These are phyloP conservation scores for Cladobotryum protrusum DNA, from an alignment of 2,329 filamentous ascomycete genomes.

Conservation along the genomic window DNA sequence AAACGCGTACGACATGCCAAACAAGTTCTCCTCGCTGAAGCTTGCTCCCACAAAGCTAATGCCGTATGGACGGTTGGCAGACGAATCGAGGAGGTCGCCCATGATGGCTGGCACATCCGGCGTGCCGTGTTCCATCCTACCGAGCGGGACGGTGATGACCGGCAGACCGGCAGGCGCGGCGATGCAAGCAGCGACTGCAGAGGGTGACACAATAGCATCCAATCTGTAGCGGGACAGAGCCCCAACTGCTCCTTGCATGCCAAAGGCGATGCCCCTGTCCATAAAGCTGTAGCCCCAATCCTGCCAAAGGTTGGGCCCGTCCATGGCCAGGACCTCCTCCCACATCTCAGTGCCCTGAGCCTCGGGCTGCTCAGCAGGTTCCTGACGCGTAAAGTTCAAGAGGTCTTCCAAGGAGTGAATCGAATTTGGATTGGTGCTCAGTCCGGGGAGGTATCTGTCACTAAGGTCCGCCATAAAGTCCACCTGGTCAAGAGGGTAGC, in stretches of 20 bases:
- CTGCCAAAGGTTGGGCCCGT: conserved; percentile 47
- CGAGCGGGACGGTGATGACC: conserved; percentile 57
- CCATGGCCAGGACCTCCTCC: conserved; percentile 47
- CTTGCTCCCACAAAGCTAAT: conserved; percentile 54
- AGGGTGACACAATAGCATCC: conserved; percentile 57
- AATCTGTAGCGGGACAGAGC: conserved; percentile 50
- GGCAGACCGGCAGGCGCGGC: conserved; percentile 54
- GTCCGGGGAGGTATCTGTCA: conserved; percentile 44
- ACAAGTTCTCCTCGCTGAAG: conserved; percentile 56
- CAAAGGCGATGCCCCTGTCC: conserved; percentile 44
- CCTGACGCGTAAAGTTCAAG: conserved; percentile 47
- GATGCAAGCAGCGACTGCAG: conserved; percentile 38
- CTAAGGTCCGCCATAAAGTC: conserved; percentile 53
- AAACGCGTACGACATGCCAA: conserved; percentile 62
- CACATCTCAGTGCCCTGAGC: conserved; percentile 50
- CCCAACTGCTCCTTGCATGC: conserved; percentile 52
- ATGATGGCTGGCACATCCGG: conserved; percentile 37
- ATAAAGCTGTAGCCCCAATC: conserved; percentile 55
- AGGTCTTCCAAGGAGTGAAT: conserved; percentile 47
- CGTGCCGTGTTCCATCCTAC: conserved; percentile 46
- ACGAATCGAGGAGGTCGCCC: conserved; percentile 40
- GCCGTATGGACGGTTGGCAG: conserved; percentile 54
- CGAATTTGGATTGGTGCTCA: conserved; percentile 52
- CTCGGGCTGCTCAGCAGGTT: conserved; percentile 52
- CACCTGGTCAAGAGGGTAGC: conserved; percentile 37